Base-by-base conservation (phyloP, 1,139 yeast genomes). In the Yamadazyma dushanensis region DNA sequence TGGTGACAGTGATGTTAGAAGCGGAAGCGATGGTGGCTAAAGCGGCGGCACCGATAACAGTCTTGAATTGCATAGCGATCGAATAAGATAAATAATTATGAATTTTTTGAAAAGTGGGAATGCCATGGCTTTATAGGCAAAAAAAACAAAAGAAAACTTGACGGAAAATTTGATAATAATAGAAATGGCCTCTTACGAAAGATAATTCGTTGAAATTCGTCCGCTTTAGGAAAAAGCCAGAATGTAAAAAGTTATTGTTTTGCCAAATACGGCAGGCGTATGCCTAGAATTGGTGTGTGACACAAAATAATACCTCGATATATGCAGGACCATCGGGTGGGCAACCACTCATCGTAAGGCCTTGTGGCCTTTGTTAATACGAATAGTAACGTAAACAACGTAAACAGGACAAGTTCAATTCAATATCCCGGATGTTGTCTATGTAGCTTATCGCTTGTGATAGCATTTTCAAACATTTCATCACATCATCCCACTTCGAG, bases 1-100 rank as follows among this genome's bases (percentile, higher is more conserved):
- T 63, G 63, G 73, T 67, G 56, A 68, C 63, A 45, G 73, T 66
- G 41, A 58, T 63, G 64, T 66, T 62, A 44, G 56, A 51, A 45
- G 63, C 66, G 43, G 70, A 66, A 27, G 61, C 63, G 37, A 58
- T 68, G 47, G 60, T 56, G 47, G 69, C 60, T 46, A 67, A 66
- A 47, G 66, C 55, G 44, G 66, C 60, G 46, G 66, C 63, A 50
- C 59, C 57, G 46, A 64, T 49, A 53, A 65, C 58, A 48, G 62
- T 63, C 52, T 70, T 59, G 63, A 68, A 67, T 61, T 67, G 70
- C 74, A 68, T 68, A 45, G 50, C 50, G 51, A 46, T 43, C 40
- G 50, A 35, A 45, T 40, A 30, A 24, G 30, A 31, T 30, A 21
- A 32, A 29, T 23, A 25, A 31, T 24, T 16, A 23, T 26, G 16